phyloP scores from a whole-genome alignment of 1,139 yeast genomes.

The Saccharomyces hybrid region DNA sequence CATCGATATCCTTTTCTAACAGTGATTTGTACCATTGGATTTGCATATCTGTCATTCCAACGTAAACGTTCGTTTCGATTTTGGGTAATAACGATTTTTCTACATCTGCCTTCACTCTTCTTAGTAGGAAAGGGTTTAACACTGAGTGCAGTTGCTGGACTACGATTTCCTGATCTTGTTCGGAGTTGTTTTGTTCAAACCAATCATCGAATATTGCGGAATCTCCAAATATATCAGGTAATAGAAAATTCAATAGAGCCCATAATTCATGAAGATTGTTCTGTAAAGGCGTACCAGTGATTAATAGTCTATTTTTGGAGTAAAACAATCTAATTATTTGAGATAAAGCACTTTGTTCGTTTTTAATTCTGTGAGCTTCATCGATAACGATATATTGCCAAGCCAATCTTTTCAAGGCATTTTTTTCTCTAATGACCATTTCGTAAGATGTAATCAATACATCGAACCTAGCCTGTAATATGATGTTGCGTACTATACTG shows the following conservation, averaged over 20 bases:
- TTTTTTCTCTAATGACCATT: slow-evolving; percentile 67
- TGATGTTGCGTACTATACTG: slow-evolving; percentile 42
- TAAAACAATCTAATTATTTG: slow-evolving; percentile 70
- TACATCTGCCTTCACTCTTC: slow-evolving; percentile 73
- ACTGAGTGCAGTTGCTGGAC: slow-evolving; percentile 88
- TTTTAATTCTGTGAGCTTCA: slow-evolving; percentile 77
- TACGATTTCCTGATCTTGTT: slow-evolving; percentile 50
- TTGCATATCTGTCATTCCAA: slow-evolving; percentile 73
- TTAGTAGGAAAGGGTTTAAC: slow-evolving; percentile 62
- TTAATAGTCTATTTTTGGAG: slow-evolving; percentile 59
- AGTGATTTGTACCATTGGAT: slow-evolving; percentile 67
- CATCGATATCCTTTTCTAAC: slow-evolving; percentile 73
- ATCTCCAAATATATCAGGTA: slow-evolving; percentile 75
- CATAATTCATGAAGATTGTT: slow-evolving; percentile 73
- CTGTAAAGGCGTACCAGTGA: slow-evolving; percentile 78
- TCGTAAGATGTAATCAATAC: slow-evolving; percentile 70
- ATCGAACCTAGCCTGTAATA: slow-evolving; percentile 61
- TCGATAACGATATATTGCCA: slow-evolving; percentile 75
- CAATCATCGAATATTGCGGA: slow-evolving; percentile 68
- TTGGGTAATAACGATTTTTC: slow-evolving; percentile 72
- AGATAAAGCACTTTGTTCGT: slow-evolving; percentile 66
- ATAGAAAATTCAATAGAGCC: slow-evolving; percentile 67
- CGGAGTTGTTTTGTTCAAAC: slow-evolving; percentile 42
- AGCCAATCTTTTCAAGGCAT: slow-evolving; percentile 52
- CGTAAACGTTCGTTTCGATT: slow-evolving; percentile 62